Percentiles rank a stretch among this genome's conserved stretches.
These are phyloP conservation scores for Teratosphaeria nubilosa DNA, from an alignment of 2,329 filamentous ascomycete species.

Conservation along the genomic window DNA sequence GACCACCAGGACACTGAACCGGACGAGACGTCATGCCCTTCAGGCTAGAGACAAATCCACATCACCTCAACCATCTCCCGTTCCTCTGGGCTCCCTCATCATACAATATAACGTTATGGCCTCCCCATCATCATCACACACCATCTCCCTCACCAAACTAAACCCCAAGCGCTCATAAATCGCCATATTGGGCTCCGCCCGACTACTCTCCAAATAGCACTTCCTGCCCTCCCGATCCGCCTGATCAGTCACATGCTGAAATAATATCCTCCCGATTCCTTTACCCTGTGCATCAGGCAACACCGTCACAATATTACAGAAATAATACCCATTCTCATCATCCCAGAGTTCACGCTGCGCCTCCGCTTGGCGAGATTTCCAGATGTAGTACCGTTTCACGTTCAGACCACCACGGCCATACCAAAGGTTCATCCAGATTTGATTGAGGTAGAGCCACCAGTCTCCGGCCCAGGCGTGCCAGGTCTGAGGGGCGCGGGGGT, in stretches of 20 bases:
- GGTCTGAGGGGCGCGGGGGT: constrained; percentile 36
- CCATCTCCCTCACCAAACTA: constrained; percentile 52
- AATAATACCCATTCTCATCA: constrained; percentile 59
- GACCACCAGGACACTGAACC: too few species aligned
- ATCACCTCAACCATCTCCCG: not conserved
- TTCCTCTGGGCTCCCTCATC: constrained; percentile 28
- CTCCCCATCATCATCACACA: constrained; percentile 53
- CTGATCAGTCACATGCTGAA: constrained; percentile 51
- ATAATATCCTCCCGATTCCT: constrained; percentile 55
- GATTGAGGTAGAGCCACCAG: constrained; percentile 57
- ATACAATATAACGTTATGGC: constrained; percentile 37
- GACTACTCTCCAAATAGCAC: constrained; percentile 63
- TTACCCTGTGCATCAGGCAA: constrained; percentile 54
- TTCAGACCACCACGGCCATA: constrained; percentile 61
- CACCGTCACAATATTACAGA: constrained; percentile 66
- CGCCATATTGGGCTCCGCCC: constrained; percentile 55
- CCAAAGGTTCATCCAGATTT: constrained; percentile 56
- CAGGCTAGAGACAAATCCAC: too few species aligned
- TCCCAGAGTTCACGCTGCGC: constrained; percentile 55
- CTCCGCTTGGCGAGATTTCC: constrained; percentile 56
- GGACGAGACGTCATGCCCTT: too few species aligned
- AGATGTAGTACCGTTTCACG: constrained; percentile 60
- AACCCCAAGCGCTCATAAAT: constrained; percentile 65
- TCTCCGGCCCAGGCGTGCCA: constrained; percentile 50
- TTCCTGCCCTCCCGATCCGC: constrained; percentile 55